Evolutionary conservation across 495 filamentous ascomycete genomes (phyloP), one percentile per base, ranked within the genome.

Genomic region (Achaetomiella virescens): DNA sequence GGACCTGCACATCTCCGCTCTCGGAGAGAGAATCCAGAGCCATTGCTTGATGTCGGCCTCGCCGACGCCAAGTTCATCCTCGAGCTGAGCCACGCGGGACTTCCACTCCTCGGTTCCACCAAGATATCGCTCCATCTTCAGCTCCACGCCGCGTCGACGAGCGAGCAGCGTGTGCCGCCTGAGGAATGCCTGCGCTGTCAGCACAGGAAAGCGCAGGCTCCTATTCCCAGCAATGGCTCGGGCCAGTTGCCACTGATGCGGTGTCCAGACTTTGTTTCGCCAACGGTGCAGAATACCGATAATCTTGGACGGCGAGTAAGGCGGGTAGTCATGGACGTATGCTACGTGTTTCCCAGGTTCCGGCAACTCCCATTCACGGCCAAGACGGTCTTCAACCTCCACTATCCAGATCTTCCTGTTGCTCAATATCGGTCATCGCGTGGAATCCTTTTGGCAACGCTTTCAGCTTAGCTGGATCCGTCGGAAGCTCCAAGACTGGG

Each of bases 1-100:
- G 51, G 20, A 73, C 50, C 24, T 65, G 64, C 40, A 40, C 37
- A 44, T 75, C 73, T 22, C 65, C 61, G 27, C 64, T 57, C 20
- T 66, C 0, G 65, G 69, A 1, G 68, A 68, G 14, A 78, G 36
- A 41, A 78, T 72, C 72, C 72, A 75, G 36, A 67, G 59, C 75
- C 74, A 76, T 50, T 70, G 66, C 36, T 62, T 59, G 24, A 75
- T 31, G 24, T 72, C 60, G 22, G 58, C 60, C 36, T 40, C 58
- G 6, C 61, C 55, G 48, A 63, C 58, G 5, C 69, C 68, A 38
- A 58, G 64, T 21, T 33, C 11, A 2, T 43, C 27, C 35, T 55
- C 64, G 14, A 73, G 36, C 36, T 51, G 41, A 7, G 59, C 54
- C 18, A 72, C 45, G 6, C 63, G 62, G 9, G 61, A 48, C 6